Evolutionary conservation across 352 stramenopile species (phyloP).

Genomic region (Phytophthora sansomeana): DNA sequence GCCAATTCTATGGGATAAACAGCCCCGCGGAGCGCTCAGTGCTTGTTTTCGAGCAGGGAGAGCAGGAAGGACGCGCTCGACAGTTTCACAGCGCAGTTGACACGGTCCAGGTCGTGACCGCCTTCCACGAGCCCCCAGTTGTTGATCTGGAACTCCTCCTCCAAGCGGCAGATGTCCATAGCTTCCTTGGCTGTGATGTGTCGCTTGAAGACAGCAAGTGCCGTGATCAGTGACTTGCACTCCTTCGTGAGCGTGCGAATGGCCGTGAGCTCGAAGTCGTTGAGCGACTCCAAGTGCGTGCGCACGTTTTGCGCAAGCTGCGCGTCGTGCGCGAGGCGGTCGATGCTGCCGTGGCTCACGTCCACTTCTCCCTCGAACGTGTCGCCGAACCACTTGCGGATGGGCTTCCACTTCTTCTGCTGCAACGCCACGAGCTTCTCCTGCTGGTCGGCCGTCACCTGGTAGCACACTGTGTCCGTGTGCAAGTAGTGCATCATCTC

Average conservation of each 20-base stretch:
- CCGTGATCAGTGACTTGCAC: slow-evolving; percentile 91
- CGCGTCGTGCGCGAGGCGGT: slow-evolving; percentile 64
- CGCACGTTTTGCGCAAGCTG: slow-evolving; percentile 71
- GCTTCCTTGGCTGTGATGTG: slow-evolving; percentile 88
- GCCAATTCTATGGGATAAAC: not conserved
- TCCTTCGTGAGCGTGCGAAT: slow-evolving; percentile 84
- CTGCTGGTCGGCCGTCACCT: slow-evolving; percentile 81
- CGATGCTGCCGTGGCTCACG: slow-evolving; percentile 85
- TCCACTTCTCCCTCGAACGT: slow-evolving; percentile 81
- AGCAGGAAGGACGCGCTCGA: slow-evolving; percentile 88
- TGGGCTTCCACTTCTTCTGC: slow-evolving; percentile 86
- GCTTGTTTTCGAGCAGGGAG: slow-evolving; percentile 80
- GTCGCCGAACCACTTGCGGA: slow-evolving; percentile 87
- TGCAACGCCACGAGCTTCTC: slow-evolving; percentile 84
- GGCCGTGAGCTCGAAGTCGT: slow-evolving; percentile 79
- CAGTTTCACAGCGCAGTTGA: slow-evolving; percentile 86
- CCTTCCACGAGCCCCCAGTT: slow-evolving; percentile 90
- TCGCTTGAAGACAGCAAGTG: slow-evolving; percentile 82
- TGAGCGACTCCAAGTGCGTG: slow-evolving; percentile 64
- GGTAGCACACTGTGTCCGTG: slow-evolving; percentile 91
- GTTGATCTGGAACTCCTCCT: slow-evolving; percentile 92
- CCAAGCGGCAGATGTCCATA: slow-evolving; percentile 83
- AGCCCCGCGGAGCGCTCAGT: slow-evolving; percentile 31
- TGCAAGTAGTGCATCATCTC: slow-evolving; percentile 91
- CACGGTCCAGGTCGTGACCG: slow-evolving; percentile 89